Evolutionary conservation across 2,329 filamentous ascomycete genomes (phyloP), one percentile per base, ranked within the genome.

Genomic region (Fusarium devonianum): DNA sequence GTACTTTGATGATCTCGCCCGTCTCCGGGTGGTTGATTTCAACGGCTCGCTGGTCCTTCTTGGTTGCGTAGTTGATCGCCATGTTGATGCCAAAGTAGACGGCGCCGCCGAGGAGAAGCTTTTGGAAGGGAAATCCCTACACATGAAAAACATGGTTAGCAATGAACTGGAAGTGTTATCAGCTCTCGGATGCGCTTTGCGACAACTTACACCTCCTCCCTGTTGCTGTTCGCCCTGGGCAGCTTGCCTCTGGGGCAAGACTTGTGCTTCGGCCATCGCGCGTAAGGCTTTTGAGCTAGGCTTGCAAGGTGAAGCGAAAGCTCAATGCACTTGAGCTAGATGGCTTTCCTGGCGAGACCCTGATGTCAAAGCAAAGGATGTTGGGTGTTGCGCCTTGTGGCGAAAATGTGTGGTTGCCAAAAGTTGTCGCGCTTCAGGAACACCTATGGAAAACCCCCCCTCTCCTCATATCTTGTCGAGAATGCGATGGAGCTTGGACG

Each of bases 31-130:
- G 76, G 62, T 76, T 76, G 14, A 76, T 73, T 22, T 76, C 72
- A 41, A 79, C 75, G 38, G 75, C 77, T 35, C 73, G 71, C 53
- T 76, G 73, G 45, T 77, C 73, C 63, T 76, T 80, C 34, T 75
- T 73, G 56, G 74, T 72, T 54, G 82, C 74, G 66, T 82, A 78
- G 65, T 77, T 78, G 73, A 86, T 75, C 46, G 80, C 64, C 47
- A 82, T 71, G 66, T 87, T 85, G 69, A 86, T 75, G 43, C 77
- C 82, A 56, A 85, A 75, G 69, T 82, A 86, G 64, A 84, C 73
- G 49, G 76, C 74, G 21, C 78, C 74, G 38, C 81, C 81, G 50
- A 84, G 71, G 26, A 78, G 63, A 22, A 84, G 70, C 57, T 78
- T 81, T 51, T 66, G 73, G 43, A 78, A 67, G 56, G 49, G 68